A percentile compares a stretch with the other conserved stretches of the same genome.
Conservation (phyloP, 495 filamentous ascomycete species). For the Terfezia claveryi region DNA sequence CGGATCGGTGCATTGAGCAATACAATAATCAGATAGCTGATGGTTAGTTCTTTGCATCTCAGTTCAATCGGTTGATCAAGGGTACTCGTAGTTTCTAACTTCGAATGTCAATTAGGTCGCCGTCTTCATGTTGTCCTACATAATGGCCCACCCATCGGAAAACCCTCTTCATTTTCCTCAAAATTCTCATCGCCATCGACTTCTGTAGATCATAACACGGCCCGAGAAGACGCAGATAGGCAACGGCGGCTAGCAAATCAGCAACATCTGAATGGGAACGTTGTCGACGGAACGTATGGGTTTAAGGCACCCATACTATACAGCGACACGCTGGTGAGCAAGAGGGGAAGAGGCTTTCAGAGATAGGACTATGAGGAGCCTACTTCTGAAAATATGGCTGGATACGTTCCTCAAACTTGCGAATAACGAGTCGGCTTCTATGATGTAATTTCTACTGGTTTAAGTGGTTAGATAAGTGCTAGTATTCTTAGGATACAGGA, state of each 20-base stretch:
- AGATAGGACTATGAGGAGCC: neutral
- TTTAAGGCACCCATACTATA: constrained; percentile 16
- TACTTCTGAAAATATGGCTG: no score
- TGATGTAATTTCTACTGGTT: no score
- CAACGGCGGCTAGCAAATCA: constrained; percentile 16
- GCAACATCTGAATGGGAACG: neutral
- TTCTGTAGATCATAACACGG: constrained; percentile 2
- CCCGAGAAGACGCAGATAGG: constrained; percentile 19
- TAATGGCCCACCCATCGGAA: constrained; percentile 18
- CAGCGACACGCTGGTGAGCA: constrained; percentile 17
- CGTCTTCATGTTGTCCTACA: constrained; percentile 57
- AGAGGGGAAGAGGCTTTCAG: constrained; percentile 11
- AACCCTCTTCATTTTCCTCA: neutral
- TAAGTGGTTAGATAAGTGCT: no score
- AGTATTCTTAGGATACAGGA: no score
- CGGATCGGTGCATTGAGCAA: constrained; percentile 55
- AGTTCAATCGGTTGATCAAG: neutral
- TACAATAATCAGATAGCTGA: constrained; percentile 81
- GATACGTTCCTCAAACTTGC: neutral
- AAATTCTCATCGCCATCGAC: constrained; percentile 2
- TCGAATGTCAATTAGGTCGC: constrained; percentile 25
- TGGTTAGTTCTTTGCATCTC: constrained; percentile 28
- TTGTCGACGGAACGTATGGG: constrained; percentile 14
- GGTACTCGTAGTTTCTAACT: neutral
- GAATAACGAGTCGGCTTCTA: no score